Base-by-base conservation (phyloP, 2,329 filamentous ascomycete genomes). In the Aspergillus neotritici region DNA sequence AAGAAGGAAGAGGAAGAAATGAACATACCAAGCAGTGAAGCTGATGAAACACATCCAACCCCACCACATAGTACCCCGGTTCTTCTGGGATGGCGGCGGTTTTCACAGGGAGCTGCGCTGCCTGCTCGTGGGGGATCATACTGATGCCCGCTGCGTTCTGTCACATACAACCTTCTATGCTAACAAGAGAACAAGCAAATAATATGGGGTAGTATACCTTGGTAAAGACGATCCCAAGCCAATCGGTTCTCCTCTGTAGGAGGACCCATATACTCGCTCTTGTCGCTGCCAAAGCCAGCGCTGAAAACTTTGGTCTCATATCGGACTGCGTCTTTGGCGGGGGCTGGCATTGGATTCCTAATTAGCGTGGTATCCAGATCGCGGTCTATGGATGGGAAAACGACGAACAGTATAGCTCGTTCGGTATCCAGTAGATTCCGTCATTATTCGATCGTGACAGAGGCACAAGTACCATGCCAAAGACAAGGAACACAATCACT, bases 11-110 rank as follows among this genome's bases (percentile, higher is more conserved):
- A n/a, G n/a, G n/a, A n/a, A n/a, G n/a, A n/a, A n/a, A n/a, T n/a
- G n/a, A n/a, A 33, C 47, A 16, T 51, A 55, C 55, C 41, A 57
- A 30, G 30, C 54, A 60, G 34, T 58, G 54, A 1, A 58, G 48
- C 31, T 58, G 54, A 39, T 58, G 49, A 11, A 52, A 54, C 1
- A 52, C 47, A 33, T 54, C 45, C 1, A 54, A 14, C 5, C 16
- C 40, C 25, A 51, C 30, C 1, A 40, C 13, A 31, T 53, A 53
- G 10, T 47, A 34, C 2, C 41, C 48, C 1, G 47, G 43, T 9
- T 38, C 31, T 1, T 43, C 32, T 0, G 49, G 41, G n/a, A 53
- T 49, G 0, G 49, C 43, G n/a, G 43, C 13, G 4, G 51, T 52
- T 10, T 48, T 39, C n/a, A 48, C 44, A 11, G 25, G 30, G 11